These are phyloP conservation scores for Cyathus pygmaeus DNA, from an alignment of 1,284 basidiomycete genomes.

Conservation along the genomic window DNA sequence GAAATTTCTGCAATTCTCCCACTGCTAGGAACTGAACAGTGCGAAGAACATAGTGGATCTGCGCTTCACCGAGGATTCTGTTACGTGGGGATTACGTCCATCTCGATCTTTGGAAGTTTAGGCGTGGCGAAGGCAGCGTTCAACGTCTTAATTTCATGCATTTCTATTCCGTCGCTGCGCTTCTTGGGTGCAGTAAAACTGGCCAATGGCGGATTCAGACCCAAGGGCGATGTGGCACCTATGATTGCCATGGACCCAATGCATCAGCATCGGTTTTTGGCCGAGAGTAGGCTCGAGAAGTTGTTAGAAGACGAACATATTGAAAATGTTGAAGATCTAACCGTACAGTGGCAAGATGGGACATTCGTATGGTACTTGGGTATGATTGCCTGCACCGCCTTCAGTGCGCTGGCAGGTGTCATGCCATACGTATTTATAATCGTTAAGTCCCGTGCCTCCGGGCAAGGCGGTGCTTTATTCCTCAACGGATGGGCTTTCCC, in stretches of 20 bases:
- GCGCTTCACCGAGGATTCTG: constrained; percentile 18
- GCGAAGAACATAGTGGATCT: constrained; percentile 17
- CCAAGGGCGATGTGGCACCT: neutral
- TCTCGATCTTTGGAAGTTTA: constrained; percentile 31
- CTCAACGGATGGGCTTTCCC: too few species aligned
- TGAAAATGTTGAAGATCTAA: too few species aligned
- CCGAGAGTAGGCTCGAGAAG: neutral
- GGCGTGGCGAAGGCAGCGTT: constrained; percentile 22
- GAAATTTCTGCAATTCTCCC: constrained; percentile 26
- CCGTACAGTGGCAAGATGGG: too few species aligned
- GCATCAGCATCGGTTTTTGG: neutral
- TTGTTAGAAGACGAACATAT: neutral
- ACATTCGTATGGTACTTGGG: too few species aligned
- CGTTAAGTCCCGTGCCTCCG: neutral
- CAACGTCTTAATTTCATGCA: constrained; percentile 7
- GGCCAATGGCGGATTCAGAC: neutral
- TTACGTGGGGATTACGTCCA: constrained; percentile 23
- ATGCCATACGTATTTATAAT: too few species aligned
- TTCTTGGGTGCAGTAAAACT: constrained; percentile 17
- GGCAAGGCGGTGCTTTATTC: neutral
- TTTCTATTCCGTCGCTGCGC: neutral
- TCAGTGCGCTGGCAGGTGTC: too few species aligned
- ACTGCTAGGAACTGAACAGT: constrained; percentile 27
- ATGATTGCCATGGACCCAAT: neutral
- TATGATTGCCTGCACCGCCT: too few species aligned